These are phyloP conservation scores for Pistacia vera DNA, from an alignment of 345 rosid genomes.

Conservation along the genomic window DNA sequence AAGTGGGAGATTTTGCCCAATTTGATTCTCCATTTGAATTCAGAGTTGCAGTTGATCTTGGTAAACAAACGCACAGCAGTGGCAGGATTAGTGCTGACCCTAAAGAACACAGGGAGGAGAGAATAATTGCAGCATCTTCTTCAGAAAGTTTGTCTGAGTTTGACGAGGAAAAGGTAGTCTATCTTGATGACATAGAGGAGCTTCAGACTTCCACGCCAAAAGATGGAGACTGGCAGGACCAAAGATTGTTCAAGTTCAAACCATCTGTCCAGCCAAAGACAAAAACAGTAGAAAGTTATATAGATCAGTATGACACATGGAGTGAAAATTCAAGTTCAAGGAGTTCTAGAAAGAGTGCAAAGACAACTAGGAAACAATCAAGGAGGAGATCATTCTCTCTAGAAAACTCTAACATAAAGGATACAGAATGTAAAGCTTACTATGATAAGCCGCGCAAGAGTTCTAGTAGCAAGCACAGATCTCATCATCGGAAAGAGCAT, in stretches of 20 bases:
- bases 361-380: constrained; percentile 24
- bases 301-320: constrained; percentile 21
- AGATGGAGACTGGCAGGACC: constrained; percentile 46
- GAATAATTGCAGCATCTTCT: constrained; percentile 30
- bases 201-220: constrained; percentile 27
- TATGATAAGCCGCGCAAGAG: constrained; percentile 34
- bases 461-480: constrained; percentile 26
- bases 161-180: constrained; percentile 37
- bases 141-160: constrained; percentile 43
- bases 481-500: constrained; percentile 17
- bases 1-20: background rate
- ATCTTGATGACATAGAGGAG: constrained; percentile 62
- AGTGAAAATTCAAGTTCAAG: constrained; percentile 30
- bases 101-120: constrained; percentile 14
- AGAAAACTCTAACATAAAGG: constrained; percentile 34
- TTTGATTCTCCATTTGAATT: constrained; percentile 1
- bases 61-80: constrained; percentile 17
- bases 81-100: background rate
- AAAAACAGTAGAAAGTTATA: constrained; percentile 15
- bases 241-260: constrained; percentile 62
- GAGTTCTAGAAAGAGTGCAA: constrained; percentile 18
- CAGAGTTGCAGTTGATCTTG: background rate
- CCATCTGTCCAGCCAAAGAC: constrained; percentile 10
- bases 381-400: constrained; percentile 39
- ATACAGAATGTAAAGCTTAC: constrained; percentile 34